A percentile compares a stretch with the other conserved stretches of the same genome.
Evolutionary conservation across 352 stramenopile species (phyloP).

Genomic region (Aphanomyces astaci): DNA sequence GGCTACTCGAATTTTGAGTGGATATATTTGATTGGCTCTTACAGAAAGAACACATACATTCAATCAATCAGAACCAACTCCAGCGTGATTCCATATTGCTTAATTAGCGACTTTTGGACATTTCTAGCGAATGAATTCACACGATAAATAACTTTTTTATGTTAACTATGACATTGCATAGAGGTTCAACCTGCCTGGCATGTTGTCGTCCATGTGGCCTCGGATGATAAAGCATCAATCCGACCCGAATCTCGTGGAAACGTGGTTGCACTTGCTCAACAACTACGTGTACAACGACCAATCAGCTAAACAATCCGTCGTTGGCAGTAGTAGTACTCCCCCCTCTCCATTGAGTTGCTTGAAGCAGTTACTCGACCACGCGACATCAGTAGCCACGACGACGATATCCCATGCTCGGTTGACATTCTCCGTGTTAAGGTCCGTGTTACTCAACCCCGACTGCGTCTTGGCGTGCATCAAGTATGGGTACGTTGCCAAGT

Average conservation of each 20-base stretch:
- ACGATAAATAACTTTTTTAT: no score
- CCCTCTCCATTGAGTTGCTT: background rate
- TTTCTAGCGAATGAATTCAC: no score
- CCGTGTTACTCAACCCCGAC: background rate
- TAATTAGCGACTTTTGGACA: no score
- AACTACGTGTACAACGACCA: background rate
- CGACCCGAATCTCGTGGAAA: background rate
- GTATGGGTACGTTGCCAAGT: constrained; percentile 1
- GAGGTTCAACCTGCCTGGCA: background rate
- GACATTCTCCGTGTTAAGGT: background rate
- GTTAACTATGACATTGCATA: background rate
- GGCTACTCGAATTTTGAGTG: no score
- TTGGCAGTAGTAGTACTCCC: background rate
- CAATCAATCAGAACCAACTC: no score
- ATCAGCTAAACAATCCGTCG: background rate
- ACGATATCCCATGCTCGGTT: background rate
- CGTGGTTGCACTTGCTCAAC: background rate
- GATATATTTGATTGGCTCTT: no score
- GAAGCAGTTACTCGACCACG: background rate
- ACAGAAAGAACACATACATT: no score
- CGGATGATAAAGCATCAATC: background rate
- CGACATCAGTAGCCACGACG: background rate
- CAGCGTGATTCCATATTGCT: no score
- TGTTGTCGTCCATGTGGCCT: background rate
- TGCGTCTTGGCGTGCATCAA: background rate